Conservation (phyloP, 345 rosid genomes). For the Rubroshorea leprosula region DNA sequence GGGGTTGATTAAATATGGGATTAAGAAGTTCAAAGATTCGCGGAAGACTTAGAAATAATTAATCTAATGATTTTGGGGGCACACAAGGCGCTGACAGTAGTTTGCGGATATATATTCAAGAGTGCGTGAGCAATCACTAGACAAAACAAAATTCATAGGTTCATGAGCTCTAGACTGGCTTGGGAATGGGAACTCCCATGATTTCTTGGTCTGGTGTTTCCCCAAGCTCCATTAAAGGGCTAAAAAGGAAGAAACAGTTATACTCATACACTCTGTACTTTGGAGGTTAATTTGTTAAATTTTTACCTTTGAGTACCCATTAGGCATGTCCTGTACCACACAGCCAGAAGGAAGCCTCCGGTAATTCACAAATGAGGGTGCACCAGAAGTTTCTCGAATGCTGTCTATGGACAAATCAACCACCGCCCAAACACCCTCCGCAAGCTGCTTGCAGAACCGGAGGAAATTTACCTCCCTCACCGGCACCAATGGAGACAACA, state of each 20-base stretch:
- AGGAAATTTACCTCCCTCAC: conserved; percentile 82
- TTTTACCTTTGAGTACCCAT: conserved; percentile 88
- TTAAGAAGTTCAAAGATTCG: conserved; percentile 49
- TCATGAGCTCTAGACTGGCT: conserved; percentile 24
- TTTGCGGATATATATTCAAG: conserved; percentile 19
- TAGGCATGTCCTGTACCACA: conserved; percentile 93
- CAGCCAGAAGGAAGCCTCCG: conserved; percentile 98
- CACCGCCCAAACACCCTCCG: conserved; percentile 91
- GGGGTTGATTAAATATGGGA: conserved; percentile 27
- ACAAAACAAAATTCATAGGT: conserved; percentile 29
- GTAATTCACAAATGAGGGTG: conserved; percentile 45
- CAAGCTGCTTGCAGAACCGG: conserved; percentile 90
- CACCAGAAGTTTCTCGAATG: conserved; percentile 45
- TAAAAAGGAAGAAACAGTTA: conserved; percentile 14
- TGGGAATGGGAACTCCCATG: conserved; percentile 27
- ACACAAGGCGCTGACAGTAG: conserved; percentile 28
- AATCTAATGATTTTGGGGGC: conserved; percentile 1
- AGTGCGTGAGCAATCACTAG: conserved; percentile 43
- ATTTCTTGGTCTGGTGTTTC: conserved; percentile 23
- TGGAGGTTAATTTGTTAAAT: background rate
- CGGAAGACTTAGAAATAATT: conserved; percentile 11
- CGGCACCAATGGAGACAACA: conserved; percentile 90
- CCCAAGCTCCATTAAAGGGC: conserved; percentile 28
- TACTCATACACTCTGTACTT: conserved; percentile 1
- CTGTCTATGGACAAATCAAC: conserved; percentile 85